Conservation (phyloP, 805 yeast genomes). For the Saccharomyces jurei region DNA sequence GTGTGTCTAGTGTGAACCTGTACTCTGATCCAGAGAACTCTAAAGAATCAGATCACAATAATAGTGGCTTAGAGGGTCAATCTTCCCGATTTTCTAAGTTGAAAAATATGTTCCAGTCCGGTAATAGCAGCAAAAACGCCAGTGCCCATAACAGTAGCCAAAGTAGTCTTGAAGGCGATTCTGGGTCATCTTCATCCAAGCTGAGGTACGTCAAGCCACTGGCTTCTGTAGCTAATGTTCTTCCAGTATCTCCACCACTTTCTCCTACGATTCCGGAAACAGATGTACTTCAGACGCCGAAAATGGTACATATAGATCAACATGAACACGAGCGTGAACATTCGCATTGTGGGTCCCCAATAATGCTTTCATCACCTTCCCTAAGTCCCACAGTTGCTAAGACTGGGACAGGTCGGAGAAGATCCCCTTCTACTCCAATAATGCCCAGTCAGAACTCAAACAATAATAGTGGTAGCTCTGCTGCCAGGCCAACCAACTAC, state of each 20-base stretch:
- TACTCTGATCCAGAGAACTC: neutral
- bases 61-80: slow-evolving; percentile 4
- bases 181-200: neutral
- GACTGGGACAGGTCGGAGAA: slow-evolving; percentile 4
- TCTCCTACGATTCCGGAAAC: neutral
- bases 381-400: neutral
- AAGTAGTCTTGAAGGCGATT: neutral
- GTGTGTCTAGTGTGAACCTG: neutral
- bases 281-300: neutral
- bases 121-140: slow-evolving; percentile 3
- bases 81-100: slow-evolving; percentile 17
- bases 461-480: neutral
- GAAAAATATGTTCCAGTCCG: slow-evolving; percentile 16
- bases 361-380: neutral
- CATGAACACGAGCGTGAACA: neutral
- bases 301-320: neutral
- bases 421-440: slow-evolving; percentile 21
- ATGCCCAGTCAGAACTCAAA: slow-evolving; percentile 13
- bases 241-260: slow-evolving; percentile 1
- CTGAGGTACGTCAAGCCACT: neutral
- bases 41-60: neutral
- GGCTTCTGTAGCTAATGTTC: slow-evolving; percentile 3
- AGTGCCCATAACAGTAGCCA: neutral
- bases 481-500: neutral
- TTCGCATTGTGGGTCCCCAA: neutral